Evolutionary conservation across 441 rosid genomes (phyloP), one percentile per base, ranked within the genome.

Genomic region (Populus hybrid): DNA sequence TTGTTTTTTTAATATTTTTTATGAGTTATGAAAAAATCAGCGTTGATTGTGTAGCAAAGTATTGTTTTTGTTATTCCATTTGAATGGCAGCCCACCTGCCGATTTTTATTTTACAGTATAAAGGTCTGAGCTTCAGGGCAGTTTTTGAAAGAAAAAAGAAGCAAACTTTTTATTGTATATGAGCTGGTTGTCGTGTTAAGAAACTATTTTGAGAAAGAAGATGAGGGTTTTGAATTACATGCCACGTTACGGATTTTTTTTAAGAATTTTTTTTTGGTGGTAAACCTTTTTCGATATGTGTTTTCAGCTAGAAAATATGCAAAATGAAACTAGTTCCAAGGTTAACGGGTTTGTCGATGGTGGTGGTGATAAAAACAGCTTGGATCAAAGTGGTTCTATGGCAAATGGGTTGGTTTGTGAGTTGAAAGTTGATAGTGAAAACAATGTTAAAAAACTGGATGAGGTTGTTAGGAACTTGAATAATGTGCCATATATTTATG

Each of bases 401-500:
- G 57, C 20, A 71, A 76, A 23, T 81, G 87, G 81, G 70, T 69
- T 59, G 78, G 59, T 74, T 80, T 76, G 61, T 80, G 84, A 78
- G n/a, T 73, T 80, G 73, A 77, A 75, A 70, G 82, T 80, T 40
- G 72, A 75, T 79, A 65, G 77, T 66, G 79, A 78, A 69, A 78
- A 65, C 69, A 82, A 35, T 5, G 20, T 50, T 50, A 50, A 14
- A 50, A 50, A 50, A 50, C 57, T 50, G 67, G 73, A 72, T 75
- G 89, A 76, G 68, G 76, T 79, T 72, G 77, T 78, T 28, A 64
- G 79, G 79, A 84, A 81, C 36, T 78, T 73, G 70, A 85, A 83
- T 23, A 81, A 70, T 75, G 84, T 85, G 53, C 91, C 89, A 1
- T 86, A 82, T 78, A 80, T 92, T 72, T 94, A 92, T 77, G 82